Conservation (phyloP, 2,329 filamentous ascomycete species). For the Fusarium azukiicola region DNA sequence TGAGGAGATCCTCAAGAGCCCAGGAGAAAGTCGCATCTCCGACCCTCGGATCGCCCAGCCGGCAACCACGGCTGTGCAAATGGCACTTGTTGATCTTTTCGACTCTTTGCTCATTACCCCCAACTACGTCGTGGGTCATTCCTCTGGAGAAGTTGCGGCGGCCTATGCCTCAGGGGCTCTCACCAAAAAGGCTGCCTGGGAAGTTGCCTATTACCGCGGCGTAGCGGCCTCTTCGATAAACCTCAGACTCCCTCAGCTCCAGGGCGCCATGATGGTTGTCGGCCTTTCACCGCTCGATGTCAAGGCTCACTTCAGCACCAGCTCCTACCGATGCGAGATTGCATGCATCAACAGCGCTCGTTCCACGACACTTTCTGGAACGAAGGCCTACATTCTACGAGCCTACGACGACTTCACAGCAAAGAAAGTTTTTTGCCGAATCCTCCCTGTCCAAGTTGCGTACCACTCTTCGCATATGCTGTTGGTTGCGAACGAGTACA, state of each 20-base stretch:
- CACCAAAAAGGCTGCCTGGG: conserved; percentile 63
- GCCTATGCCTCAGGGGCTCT: conserved; percentile 65
- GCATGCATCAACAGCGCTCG: conserved; percentile 70
- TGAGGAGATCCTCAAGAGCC: conserved; percentile 60
- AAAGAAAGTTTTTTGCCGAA: conserved; percentile 59
- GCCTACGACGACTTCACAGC: conserved; percentile 58
- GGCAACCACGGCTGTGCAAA: conserved; percentile 66
- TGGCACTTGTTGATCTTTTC: conserved; percentile 67
- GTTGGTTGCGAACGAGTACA: conserved; percentile 62
- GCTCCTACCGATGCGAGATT: conserved; percentile 56
- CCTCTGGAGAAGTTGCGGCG: conserved; percentile 71
- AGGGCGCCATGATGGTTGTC: conserved; percentile 68
- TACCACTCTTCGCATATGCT: conserved; percentile 71
- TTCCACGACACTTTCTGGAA: conserved; percentile 69
- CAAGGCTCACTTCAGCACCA: conserved; percentile 51
- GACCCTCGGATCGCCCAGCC: conserved; percentile 65
- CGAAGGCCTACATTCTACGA: conserved; percentile 54
- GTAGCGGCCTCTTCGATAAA: conserved; percentile 58
- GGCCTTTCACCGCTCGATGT: conserved; percentile 58
- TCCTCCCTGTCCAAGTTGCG: conserved; percentile 63
- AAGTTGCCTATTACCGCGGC: conserved; percentile 67
- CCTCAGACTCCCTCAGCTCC: conserved; percentile 52
- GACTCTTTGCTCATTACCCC: conserved; percentile 58
- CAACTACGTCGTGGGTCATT: conserved; percentile 66
- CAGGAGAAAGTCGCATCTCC: conserved; percentile 55